Percentiles rank a stretch among this genome's conserved stretches.
Evolutionary conservation across 2,329 filamentous ascomycete genomes (phyloP).

Genomic region (Hypoxylon sp.): DNA sequence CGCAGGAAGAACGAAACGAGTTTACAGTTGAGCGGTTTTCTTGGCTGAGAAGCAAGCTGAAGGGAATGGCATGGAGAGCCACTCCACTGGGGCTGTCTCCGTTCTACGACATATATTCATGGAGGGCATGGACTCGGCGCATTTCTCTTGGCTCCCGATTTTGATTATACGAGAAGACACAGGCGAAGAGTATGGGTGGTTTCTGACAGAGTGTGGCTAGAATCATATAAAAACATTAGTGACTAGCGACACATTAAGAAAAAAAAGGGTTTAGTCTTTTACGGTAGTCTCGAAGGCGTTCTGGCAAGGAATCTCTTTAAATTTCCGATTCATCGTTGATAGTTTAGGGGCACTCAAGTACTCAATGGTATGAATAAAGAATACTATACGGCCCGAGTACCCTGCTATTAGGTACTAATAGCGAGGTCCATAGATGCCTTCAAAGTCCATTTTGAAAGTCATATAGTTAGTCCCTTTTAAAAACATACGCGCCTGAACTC

Average conservation of each 20-base stretch:
- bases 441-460: not conserved
- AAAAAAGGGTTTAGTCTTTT: no score
- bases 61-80: not conserved
- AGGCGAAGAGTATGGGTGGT: not conserved
- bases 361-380: not conserved
- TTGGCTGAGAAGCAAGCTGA: not conserved
- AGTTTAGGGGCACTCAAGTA: not conserved
- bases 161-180: not conserved
- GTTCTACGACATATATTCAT: not conserved
- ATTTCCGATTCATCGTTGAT: not conserved
- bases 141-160: no score
- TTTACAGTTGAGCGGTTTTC: not conserved
- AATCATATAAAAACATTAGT: not conserved
- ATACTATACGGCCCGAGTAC: not conserved
- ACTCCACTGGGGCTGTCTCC: not conserved
- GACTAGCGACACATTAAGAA: not conserved
- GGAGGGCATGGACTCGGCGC: no score
- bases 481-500: constrained; percentile 11
- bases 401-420: not conserved
- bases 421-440: not conserved
- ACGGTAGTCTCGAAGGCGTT: not conserved
- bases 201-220: not conserved
- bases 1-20: not conserved
- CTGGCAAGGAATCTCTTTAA: not conserved
- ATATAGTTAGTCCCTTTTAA: not conserved